Evolutionary conservation across 1,284 basidiomycete genomes (phyloP), one percentile per base, ranked within the genome.

Genomic region (Papiliotrema laurentii): DNA sequence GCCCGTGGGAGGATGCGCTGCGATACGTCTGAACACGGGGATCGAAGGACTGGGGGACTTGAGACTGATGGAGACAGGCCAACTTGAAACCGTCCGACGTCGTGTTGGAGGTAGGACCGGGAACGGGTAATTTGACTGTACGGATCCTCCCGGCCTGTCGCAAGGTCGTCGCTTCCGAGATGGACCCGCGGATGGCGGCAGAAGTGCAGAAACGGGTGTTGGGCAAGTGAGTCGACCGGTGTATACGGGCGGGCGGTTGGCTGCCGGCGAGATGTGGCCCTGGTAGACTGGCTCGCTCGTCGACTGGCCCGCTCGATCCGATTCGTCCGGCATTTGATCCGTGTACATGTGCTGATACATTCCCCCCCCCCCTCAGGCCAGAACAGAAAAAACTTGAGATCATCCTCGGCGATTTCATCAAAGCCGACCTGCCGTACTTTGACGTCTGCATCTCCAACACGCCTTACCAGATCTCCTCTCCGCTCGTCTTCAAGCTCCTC

Each of bases 391-490:
- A 94, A 69, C 82, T 98, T 1, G 89, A 96, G 58, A 86, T 97
- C 59, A 83, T 96, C 64, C 86, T 97, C 47, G 94, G 93, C 47
- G 93, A 98, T 73, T 97, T 97, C 68, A 88, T 96, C 72, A 98
- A 98, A 75, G 90, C 89, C 19, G 88, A 92, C 36, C 78, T 98
- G 19, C 94, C 94, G 4, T 97, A 94, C 76, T 97, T 98, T 64
- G 94, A 98, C 74, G 94, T 97, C 51, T 97, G 93, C 79, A 98
- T 98, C 70, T 92, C 88, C 64, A 98, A 98, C 72, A 98, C 94
- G 1, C 94, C 94, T 0, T 99, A 98, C 3, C 58, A 80, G 77
- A 99, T 99, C 58, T 98, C 96, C 1, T 98, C 96, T 1, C 91
- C 93, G 1, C 84, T 98, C 47, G 87, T 97, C 44, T 98, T 98